Percentiles rank a stretch among this genome's conserved stretches.
Evolutionary conservation across 2,329 filamentous ascomycete species (phyloP).

Genomic region (Periconia sp.): DNA sequence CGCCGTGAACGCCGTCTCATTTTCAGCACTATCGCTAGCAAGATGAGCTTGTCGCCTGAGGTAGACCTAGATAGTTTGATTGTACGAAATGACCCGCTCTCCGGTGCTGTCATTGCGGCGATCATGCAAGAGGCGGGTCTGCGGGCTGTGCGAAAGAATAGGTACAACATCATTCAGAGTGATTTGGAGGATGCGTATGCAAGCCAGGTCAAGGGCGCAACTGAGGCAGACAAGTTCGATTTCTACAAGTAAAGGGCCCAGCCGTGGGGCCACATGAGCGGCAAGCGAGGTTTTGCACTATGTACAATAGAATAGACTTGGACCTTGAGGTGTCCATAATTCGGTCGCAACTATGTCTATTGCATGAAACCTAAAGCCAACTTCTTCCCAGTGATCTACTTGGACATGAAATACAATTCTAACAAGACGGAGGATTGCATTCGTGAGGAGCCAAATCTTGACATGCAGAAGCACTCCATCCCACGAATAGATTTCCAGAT

Average conservation of each 20-base stretch:
- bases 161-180: constrained; percentile 98
- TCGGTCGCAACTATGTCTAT: no score
- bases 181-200: constrained; percentile 98
- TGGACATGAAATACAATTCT: no score
- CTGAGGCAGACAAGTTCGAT: constrained; percentile 79
- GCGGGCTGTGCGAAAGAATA: constrained; percentile 92
- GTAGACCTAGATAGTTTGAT: constrained; percentile 96
- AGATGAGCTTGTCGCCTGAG: constrained; percentile 97
- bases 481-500: no score
- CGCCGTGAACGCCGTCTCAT: constrained; percentile 94
- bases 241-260: constrained; percentile 53
- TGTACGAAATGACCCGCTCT: constrained; percentile 93
- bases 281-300: constrained; percentile 3
- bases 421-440: no score
- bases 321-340: no score
- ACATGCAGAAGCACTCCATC: no score
- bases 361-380: no score
- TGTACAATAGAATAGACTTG: constrained; percentile 5
- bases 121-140: constrained; percentile 99
- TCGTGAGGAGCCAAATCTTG: no score
- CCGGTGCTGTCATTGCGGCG: constrained; percentile 93
- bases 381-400: no score
- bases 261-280: background rate
- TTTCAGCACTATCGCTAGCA: constrained; percentile 93
- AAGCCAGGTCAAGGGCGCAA: constrained; percentile 87